These are phyloP conservation scores for Tolypocladium guangdongense DNA, from an alignment of 2,329 filamentous ascomycete genomes.

Conservation along the genomic window DNA sequence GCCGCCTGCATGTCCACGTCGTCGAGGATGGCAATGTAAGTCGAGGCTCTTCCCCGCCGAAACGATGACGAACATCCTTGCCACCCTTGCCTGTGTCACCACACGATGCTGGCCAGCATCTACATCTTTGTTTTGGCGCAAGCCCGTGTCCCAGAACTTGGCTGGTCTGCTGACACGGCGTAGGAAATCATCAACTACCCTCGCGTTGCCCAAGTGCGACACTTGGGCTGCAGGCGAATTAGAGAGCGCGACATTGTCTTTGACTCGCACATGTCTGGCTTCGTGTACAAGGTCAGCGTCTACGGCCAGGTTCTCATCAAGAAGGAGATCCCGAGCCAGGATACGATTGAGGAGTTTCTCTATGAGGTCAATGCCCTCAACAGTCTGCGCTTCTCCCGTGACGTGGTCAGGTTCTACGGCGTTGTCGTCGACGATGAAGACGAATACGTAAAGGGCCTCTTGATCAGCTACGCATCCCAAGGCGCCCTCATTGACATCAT, in stretches of 20 bases:
- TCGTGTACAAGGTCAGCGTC: slow-evolving; percentile 85
- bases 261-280: slow-evolving; percentile 88
- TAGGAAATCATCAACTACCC: slow-evolving; percentile 85
- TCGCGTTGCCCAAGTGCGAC: slow-evolving; percentile 57
- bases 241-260: slow-evolving; percentile 70
- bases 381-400: slow-evolving; percentile 57
- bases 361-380: slow-evolving; percentile 97
- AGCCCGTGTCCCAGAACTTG: not conserved
- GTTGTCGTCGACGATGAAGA: slow-evolving; percentile 86
- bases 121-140: not conserved
- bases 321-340: slow-evolving; percentile 94
- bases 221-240: slow-evolving; percentile 55
- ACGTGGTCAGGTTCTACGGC: slow-evolving; percentile 79
- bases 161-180: slow-evolving; percentile 5
- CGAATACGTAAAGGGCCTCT: slow-evolving; percentile 69
- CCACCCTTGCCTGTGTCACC: not conserved
- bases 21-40: slow-evolving; percentile 82
- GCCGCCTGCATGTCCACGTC: slow-evolving; percentile 87
- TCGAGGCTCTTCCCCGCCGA: slow-evolving; percentile 7
- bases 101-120: not conserved
- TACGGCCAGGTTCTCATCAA: slow-evolving; percentile 68
- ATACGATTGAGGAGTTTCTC: slow-evolving; percentile 90
- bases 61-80: not conserved
- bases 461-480: slow-evolving; percentile 79
- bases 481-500: slow-evolving; percentile 86